Base-by-base conservation (phyloP, 805 yeast species). In the Metschnikowia peoriensis region DNA sequence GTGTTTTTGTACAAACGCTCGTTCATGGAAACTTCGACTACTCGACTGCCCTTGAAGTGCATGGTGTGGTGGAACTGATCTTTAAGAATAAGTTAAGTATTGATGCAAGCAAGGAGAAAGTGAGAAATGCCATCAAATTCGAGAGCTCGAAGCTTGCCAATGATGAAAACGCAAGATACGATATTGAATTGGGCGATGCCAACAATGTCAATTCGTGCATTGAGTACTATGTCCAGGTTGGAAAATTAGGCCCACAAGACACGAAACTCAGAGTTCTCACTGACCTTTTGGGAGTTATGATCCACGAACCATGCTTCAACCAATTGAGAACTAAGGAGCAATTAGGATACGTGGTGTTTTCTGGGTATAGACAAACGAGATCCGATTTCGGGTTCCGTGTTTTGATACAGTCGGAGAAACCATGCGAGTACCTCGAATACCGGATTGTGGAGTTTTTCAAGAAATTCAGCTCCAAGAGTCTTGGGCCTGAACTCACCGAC, bases 321-420 rank as follows among this genome's bases (percentile, higher is more conserved):
- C 88, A 88, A 56, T 77, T 93, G 52, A 81, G 99, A 69, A 93
- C 99, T 7, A 86, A 89, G 61, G 98, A 93, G 71, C 98, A 94
- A 68, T 77, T 93, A 34, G 99, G 99, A 1, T 93, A 93, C 63
- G 91, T 93, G 56, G 99, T 93, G 0, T 90, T 89, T 65, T 84
- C 94, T 42, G 88, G 96, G 0, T 72, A 80, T 28, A 75, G 86
- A 55, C 77, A 78, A 54, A 81, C 89, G 3, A 80, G 96, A 64
- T 85, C 94, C 22, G 80, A 86, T 6, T 77, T 82, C 65, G 92
- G 93, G 12, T 79, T 84, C 59, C 78, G 94, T 61, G 69, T 94
- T 12, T 72, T 92, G 58, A 79, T 92, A 47, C 99, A 93, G 71
- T 85, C 94, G 54, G 97, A 90, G 66, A 82, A 86, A 65, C 70